Evolutionary conservation across 1,284 basidiomycete species (phyloP).

Genomic region (Schizopora paradoxa): DNA sequence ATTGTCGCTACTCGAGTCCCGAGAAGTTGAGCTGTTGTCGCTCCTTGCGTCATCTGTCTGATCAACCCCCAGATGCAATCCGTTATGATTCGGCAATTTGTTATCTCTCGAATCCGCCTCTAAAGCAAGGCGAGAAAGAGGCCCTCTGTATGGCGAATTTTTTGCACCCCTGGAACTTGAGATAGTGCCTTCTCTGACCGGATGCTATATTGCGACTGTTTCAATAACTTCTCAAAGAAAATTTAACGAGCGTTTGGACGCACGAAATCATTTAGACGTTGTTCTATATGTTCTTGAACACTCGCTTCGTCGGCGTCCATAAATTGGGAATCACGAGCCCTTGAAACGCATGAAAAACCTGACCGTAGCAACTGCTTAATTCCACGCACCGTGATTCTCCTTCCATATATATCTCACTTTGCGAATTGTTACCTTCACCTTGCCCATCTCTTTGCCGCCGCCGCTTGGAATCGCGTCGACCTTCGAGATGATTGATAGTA

Average conservation of each 20-base stretch:
- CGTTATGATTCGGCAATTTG: conserved; percentile 39
- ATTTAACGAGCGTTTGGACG: conserved; percentile 61
- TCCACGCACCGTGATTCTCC: conserved; percentile 26
- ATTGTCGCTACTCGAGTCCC: conserved; percentile 51
- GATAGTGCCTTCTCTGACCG: conserved; percentile 46
- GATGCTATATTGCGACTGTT: conserved; percentile 37
- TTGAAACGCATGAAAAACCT: conserved; percentile 8
- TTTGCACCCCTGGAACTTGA: conserved; percentile 63
- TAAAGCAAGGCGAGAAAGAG: conserved; percentile 29
- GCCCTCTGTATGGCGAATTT: conserved; percentile 53
- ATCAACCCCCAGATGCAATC: conserved; percentile 40
- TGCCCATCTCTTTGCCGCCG: conserved; percentile 27
- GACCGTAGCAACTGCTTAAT: conserved; percentile 11
- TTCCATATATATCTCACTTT: conserved; percentile 32
- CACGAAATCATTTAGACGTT: conserved; percentile 72
- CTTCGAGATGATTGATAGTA: conserved; percentile 84
- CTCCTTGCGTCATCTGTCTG: conserved; percentile 33
- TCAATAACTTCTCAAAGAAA: conserved; percentile 11
- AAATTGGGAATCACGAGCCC: conserved; percentile 71
- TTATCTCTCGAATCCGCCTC: conserved; percentile 23
- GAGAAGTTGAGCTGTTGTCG: conserved; percentile 32
- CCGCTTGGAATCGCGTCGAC: conserved; percentile 40
- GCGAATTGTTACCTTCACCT: conserved; percentile 31
- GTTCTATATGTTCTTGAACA: conserved; percentile 79
- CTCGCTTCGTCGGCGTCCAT: conserved; percentile 89